A percentile compares a stretch with the other conserved stretches of the same genome.
Evolutionary conservation across 1,139 yeast species (phyloP).

Genomic region (Trichomonascaceae sp.): DNA sequence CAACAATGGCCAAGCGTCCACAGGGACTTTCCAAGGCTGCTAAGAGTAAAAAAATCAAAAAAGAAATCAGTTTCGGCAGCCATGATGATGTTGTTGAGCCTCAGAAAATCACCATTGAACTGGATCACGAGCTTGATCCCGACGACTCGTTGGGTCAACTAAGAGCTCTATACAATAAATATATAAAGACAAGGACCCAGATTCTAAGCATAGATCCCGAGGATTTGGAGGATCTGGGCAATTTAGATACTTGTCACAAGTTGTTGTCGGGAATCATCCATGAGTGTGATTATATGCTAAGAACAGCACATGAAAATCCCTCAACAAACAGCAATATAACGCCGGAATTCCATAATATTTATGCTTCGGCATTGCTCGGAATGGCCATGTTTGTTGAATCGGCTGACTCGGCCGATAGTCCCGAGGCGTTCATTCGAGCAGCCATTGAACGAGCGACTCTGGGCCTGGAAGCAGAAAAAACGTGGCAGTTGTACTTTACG

Average conservation of each 20-base stretch:
- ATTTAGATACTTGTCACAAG: slow-evolving; percentile 12
- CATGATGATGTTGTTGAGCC: slow-evolving; percentile 9
- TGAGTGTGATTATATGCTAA: slow-evolving; percentile 77
- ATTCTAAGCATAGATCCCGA: slow-evolving; percentile 31
- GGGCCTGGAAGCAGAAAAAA: slow-evolving; percentile 39
- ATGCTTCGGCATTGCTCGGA: slow-evolving; percentile 66
- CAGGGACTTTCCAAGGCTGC: slow-evolving; percentile 71
- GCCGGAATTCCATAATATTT: slow-evolving; percentile 62
- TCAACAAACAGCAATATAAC: slow-evolving; percentile 27
- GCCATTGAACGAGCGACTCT: slow-evolving; percentile 62
- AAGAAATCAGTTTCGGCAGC: slow-evolving; percentile 18
- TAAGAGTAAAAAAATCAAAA: slow-evolving; percentile 25
- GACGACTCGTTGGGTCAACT: slow-evolving; percentile 75
- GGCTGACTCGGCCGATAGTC: slow-evolving; percentile 14
- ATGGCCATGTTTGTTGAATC: slow-evolving; percentile 40
- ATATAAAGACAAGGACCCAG: slow-evolving; percentile 16
- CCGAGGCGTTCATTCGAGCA: slow-evolving; percentile 48
- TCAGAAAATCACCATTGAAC: slow-evolving; percentile 55
- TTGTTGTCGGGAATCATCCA: slow-evolving; percentile 80
- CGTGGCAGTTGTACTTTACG: slow-evolving; percentile 42
- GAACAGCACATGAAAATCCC: slow-evolving; percentile 36
- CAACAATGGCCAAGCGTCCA: slow-evolving; percentile 53
- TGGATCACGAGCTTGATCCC: slow-evolving; percentile 63
- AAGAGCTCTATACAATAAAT: slow-evolving; percentile 53
- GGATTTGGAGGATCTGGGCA: slow-evolving; percentile 27